Percentiles rank a stretch among this genome's conserved stretches.
Conservation (phyloP, 2,329 filamentous ascomycete species). For the Diaporthe sp. region DNA sequence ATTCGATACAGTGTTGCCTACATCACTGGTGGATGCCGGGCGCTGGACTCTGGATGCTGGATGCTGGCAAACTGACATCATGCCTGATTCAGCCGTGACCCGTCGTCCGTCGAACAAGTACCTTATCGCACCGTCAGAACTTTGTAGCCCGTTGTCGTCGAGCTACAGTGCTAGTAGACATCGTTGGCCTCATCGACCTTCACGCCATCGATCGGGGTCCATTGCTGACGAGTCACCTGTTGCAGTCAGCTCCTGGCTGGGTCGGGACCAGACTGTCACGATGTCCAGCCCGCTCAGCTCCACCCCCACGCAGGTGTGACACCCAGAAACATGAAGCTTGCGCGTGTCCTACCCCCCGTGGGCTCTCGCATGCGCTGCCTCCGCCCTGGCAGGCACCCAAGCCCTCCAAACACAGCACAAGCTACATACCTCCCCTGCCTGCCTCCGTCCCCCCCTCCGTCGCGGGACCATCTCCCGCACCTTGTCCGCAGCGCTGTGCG, state of each 20-base stretch:
- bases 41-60: neutral
- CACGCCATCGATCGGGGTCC: conserved; percentile 14
- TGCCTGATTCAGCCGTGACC: conserved; percentile 32
- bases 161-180: conserved; percentile 5
- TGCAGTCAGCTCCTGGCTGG: neutral
- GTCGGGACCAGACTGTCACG: conserved; percentile 9
- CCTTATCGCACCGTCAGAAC: neutral
- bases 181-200: conserved; percentile 25
- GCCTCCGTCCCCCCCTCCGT: neutral
- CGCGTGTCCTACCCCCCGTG: neutral
- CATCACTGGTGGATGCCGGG: neutral
- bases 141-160: neutral
- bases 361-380: conserved; percentile 21
- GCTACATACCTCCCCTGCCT: neutral
- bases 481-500: neutral
- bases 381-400: conserved; percentile 20
- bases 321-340: conserved; percentile 26
- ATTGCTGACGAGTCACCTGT: conserved; percentile 28
- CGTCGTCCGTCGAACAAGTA: neutral
- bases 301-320: conserved; percentile 33
- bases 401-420: conserved; percentile 1
- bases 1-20: neutral
- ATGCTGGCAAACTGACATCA: conserved; percentile 28
- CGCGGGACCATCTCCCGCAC: conserved; percentile 5
- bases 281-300: conserved; percentile 23